Base-by-base conservation (phyloP, 768 basidiomycete genomes). In the Boletus sp. region DNA sequence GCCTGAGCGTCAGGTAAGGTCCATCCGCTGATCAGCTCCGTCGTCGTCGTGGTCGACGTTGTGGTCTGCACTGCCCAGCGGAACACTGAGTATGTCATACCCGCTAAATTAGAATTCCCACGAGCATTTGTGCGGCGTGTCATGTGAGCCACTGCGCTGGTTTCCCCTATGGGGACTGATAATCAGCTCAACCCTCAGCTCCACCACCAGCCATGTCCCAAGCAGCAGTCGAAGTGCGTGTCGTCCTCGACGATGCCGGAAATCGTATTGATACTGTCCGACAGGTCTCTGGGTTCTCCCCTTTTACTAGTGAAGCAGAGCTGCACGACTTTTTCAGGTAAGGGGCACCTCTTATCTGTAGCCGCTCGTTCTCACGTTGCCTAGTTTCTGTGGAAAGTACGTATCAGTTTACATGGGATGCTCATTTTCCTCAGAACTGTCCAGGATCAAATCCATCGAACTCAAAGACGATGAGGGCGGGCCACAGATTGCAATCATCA, bases 311-410 rank as follows among this genome's bases (percentile, higher is more conserved):
- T 23, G 74, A 89, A 65, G 67, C 75, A 19, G 82, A 88, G 54
- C 78, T 98, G 51, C 73, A 82, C 59, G 86, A 93, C 58, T 93
- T 89, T 73, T 92, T 93, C 76, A 79, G 84, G 89, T 90, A 76
- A 42, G 83, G 40, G 51, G 17, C 38, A 23, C 47, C n/a, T 33
- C 21, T 48, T 10, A 37, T 37, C 25, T 23, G 23, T 25, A 48
- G 39, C 32, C 51, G 30, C 45, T 53, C 34, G 19, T 48, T 56
- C 49, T 47, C 47, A 25, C 39, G 34, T 37, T 33, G 8, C 56
- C 38, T 51, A 90, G 89, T 3, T 97, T 96, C 74, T 97, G 93
- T 67, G 94, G 94, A 75, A 87, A 83, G 86, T 86, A 64, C 65
- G 81, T 65, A 5, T 15, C 34, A 6, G 17, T 29, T 9, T 30